Evolutionary conservation across 2,329 filamentous ascomycete species (phyloP), one percentile per base, ranked within the genome.

Genomic region (Thelonectria blattea): DNA sequence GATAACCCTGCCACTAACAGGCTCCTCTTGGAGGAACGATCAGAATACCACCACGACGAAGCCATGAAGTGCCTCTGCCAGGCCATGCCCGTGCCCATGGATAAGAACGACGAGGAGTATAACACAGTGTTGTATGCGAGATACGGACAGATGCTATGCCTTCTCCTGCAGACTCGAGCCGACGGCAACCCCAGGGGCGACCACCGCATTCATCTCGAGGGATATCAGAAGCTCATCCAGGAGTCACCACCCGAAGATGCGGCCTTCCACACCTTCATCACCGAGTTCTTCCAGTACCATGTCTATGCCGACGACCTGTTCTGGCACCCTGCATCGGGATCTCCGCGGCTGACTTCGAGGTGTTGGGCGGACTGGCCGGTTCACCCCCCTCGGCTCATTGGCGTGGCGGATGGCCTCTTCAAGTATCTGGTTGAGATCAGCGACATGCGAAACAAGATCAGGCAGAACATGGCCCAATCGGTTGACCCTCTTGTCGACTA

Each of bases 241-340:
- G 78, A 83, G 57, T 83, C 79, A 2, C 86, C 87, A 71, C 80
- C 90, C 53, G 71, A 85, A 71, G 79, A 93, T 82, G 76, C 87
- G 18, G 85, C 87, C 20, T 92, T 95, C 71, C 71, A 80, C 27
- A 77, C 80, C 10, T 87, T 87, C 67, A 84, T 87, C 60, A 88
- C 89, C 63, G 88, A 91, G 73, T 94, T 96, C 76, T 94, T 96
- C 75, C 90, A 93, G 72, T 96, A 95, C 69, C 91, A 95, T 73
- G 85, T 88, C 42, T 85, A 82, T 61, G 85, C 85, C n/a, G 86
- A 89, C 67, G 85, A 88, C 62, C 75, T 89, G 2, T 78, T 89
- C 52, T 81, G 79, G 70, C 80, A 81, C 56, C 79, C 80, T 15
- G 77, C 75, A 62, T 73, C 72, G 18, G 69, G 68, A 45, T 74